Evolutionary conservation across 495 filamentous ascomycete species (phyloP).

Genomic region (Cercophora scortea): DNA sequence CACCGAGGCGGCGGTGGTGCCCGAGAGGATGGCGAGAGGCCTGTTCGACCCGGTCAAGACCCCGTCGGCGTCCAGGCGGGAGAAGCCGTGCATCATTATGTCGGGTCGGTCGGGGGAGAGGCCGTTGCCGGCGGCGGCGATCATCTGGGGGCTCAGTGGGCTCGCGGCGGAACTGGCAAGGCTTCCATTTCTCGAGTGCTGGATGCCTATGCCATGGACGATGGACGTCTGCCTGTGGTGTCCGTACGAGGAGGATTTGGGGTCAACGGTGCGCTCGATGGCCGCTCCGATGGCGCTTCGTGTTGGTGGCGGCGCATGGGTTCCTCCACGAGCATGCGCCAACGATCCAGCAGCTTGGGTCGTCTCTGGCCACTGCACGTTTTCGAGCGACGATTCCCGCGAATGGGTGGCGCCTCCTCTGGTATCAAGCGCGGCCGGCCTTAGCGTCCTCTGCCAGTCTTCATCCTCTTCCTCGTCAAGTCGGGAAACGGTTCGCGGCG

Average conservation of each 20-base stretch:
- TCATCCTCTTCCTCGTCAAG: conserved; percentile 34
- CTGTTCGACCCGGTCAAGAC: neutral
- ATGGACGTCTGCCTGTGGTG: conserved; percentile 93
- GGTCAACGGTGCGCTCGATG: conserved; percentile 54
- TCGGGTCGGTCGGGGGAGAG: conserved; percentile 36
- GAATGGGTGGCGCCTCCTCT: conserved; percentile 34
- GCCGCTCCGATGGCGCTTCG: conserved; percentile 41
- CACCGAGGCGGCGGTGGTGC: conserved; percentile 28
- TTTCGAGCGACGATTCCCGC: conserved; percentile 43
- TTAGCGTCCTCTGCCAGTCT: conserved; percentile 39
- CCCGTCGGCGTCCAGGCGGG: conserved; percentile 33
- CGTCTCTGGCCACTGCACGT: conserved; percentile 44
- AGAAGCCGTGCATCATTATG: conserved; percentile 29
- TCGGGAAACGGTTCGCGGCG: conserved; percentile 32
- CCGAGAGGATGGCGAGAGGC: conserved; percentile 19
- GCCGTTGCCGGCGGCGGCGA: conserved; percentile 55
- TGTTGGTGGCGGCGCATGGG: conserved; percentile 24
- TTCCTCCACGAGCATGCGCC: conserved; percentile 14
- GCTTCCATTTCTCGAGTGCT: conserved; percentile 84
- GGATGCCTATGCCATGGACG: conserved; percentile 82
- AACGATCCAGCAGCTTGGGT: conserved; percentile 21
- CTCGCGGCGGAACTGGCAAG: conserved; percentile 54
- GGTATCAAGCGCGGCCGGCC: conserved; percentile 25
- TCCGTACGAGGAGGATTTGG: conserved; percentile 55
- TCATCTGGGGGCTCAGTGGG: conserved; percentile 76